Base-by-base conservation (phyloP, 2,329 filamentous ascomycete species). In the Xylariaceae sp. region DNA sequence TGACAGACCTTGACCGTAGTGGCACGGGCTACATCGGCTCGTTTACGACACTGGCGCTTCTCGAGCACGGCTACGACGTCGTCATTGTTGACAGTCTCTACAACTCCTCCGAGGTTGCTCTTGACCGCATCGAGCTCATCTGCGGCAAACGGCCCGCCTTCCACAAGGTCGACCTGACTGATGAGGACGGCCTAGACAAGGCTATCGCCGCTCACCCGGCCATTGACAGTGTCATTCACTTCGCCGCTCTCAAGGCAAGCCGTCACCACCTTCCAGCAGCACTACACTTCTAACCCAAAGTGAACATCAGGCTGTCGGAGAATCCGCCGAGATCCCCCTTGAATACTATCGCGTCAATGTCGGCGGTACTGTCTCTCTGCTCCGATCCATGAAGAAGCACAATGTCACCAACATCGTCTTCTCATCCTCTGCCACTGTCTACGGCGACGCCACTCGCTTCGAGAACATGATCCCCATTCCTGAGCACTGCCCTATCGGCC, bases 261-360 rank as follows among this genome's bases (percentile, higher is more conserved):
- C 4, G 17, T 22, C 22, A 1, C 10, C 32, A 10, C 20, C 25
- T 23, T 14, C 17, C 25, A 2, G 10, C 21, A 14, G n/a, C 39
- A 25, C 6, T 17, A 37, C 10, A 21, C 32, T 16, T 22, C 10
- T 48, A 55, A 55, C 44, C 58, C 54, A 45, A 39, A 47, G 51
- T 27, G 54, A 42, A 45, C 35, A 55, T 49, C 58, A 94, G 89
- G 92, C 94, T 37, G 93, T 98, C 49, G 93, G 93, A 63, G 92
- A 98, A 73, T 97, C 92, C 43, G 83, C 79, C 62, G 88, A 95
- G 69, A 94, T 89, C 53, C 93, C 93, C 37, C 82, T 97, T 64
- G 91, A 96, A 72, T 98, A 98, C 81, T 98, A 96, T 78, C 81
- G 86, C 59, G 88, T 95, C 75, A 98, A 98, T 67, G 93, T 97